Evolutionary conservation across 768 basidiomycete species (phyloP), one percentile per base, ranked within the genome.

Genomic region (Kwoniella sp.): DNA sequence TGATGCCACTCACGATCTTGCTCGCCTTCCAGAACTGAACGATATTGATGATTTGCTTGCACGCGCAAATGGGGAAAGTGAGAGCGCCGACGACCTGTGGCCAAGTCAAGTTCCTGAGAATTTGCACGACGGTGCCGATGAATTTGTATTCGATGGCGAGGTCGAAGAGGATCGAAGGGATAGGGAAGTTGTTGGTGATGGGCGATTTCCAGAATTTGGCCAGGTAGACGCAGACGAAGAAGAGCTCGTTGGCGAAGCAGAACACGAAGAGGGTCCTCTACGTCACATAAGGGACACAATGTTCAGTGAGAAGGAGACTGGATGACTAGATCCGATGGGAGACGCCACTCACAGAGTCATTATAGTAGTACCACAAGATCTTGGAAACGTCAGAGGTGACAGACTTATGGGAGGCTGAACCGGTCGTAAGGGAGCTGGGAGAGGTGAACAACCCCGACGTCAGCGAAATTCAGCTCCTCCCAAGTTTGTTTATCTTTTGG

Each of bases 21-120:
- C 90, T 90, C 28, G 96, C 95, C 80, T 99, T 99, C 94, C 94
- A 97, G 63, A 97, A 86, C 81, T 99, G 96, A 7, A 99, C 93
- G 34, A 90, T 81, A 79, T 97, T 96, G 84, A 99, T 92, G 62
- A 93, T 74, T 79, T 98, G 96, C 84, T 98, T 99, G 68, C 84
- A 76, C 17, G 86, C 70, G 78, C 88, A 95, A 53, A 96, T 82
- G 0, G 88, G 89, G 70, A 84, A 84, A 38, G 86, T 88, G 29
- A 86, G 4, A 41, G 83, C 60, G 0, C 91, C 93, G 69, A 92
- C 79, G 3, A 88, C 67, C 76, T 90, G 87, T 1, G 93, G 88
- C 86, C 89, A 95, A 17, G 91, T 92, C 70, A 90, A 72, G 23
- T 66, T 67, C 41, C 74, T 45, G 45, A 75, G 30, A 9, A 66